These are phyloP conservation scores for Penicillium corylophilum DNA, from an alignment of 2,329 filamentous ascomycete species.

Conservation along the genomic window DNA sequence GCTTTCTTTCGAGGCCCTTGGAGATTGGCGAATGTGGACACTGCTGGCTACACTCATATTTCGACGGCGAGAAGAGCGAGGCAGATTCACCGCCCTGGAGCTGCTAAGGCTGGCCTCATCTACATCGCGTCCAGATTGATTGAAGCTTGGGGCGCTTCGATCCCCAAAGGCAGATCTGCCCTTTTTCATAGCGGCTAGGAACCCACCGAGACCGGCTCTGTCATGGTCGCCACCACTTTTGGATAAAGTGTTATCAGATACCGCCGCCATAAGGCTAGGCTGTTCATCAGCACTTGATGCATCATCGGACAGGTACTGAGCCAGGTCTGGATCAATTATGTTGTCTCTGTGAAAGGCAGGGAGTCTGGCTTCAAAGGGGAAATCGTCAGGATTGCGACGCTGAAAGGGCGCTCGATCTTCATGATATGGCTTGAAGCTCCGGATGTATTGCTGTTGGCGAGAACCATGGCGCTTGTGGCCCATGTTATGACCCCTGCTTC, in stretches of 20 bases:
- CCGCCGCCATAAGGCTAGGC: slow-evolving; percentile 75
- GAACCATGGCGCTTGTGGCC: slow-evolving; percentile 84
- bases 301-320: slow-evolving; percentile 91
- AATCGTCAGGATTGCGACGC: slow-evolving; percentile 67
- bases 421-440: slow-evolving; percentile 67
- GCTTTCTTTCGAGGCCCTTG: slow-evolving; percentile 62
- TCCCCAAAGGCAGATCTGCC: slow-evolving; percentile 71
- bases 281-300: slow-evolving; percentile 92
- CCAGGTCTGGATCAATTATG: slow-evolving; percentile 95
- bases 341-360: slow-evolving; percentile 98
- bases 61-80: slow-evolving; percentile 67
- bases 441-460: slow-evolving; percentile 72
- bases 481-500: slow-evolving; percentile 71
- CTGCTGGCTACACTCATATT: slow-evolving; percentile 83
- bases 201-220: slow-evolving; percentile 68
- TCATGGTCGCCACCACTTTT: slow-evolving; percentile 70
- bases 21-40: slow-evolving; percentile 68
- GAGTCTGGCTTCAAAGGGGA: slow-evolving; percentile 64
- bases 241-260: slow-evolving; percentile 64
- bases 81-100: slow-evolving; percentile 58
- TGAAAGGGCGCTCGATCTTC: slow-evolving; percentile 89
- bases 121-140: slow-evolving; percentile 64
- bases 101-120: slow-evolving; percentile 65
- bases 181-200: slow-evolving; percentile 72
- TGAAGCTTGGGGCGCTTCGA: slow-evolving; percentile 70